phyloP scores from a whole-genome alignment of 148 eudicot genomes.

The Spergularia marina region DNA sequence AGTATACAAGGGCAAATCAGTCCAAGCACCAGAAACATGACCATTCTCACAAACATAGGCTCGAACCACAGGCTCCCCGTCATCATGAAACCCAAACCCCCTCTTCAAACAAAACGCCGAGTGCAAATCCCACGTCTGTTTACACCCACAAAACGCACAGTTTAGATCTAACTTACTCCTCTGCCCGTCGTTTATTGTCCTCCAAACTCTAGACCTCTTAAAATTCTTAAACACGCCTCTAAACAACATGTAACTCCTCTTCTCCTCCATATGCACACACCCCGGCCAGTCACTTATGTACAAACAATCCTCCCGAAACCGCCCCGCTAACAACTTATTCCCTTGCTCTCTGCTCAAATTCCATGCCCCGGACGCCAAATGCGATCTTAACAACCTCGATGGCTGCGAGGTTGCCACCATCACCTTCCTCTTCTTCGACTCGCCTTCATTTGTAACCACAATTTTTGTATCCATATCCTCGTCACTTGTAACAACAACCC shows the following conservation, averaged over 20 bases:
- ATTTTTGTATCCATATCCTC: neutral
- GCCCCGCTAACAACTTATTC: conserved; percentile 66
- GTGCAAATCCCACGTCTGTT: conserved; percentile 78
- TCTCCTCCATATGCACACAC: conserved; percentile 72
- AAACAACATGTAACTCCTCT: conserved; percentile 81
- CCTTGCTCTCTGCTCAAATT: conserved; percentile 81
- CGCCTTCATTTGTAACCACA: neutral
- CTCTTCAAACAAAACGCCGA: conserved; percentile 90
- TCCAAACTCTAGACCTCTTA: conserved; percentile 76
- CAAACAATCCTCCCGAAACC: conserved; percentile 73
- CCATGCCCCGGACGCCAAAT: conserved; percentile 73
- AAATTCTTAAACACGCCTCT: conserved; percentile 86
- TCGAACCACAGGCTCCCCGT: conserved; percentile 89
- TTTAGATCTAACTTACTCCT: conserved; percentile 50
- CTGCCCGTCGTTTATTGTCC: conserved; percentile 78
- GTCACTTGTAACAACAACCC: neutral
- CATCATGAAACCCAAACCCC: conserved; percentile 82
- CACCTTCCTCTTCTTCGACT: conserved; percentile 43
- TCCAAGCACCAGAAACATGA: conserved; percentile 99
- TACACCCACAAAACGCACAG: conserved; percentile 72
- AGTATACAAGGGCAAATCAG: conserved; percentile 73
- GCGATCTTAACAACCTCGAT: conserved; percentile 43
- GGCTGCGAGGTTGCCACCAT: neutral
- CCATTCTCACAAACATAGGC: conserved; percentile 96
- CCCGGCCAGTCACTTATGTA: conserved; percentile 97